Base-by-base conservation (phyloP, 208 protist species). In the Leptomonas pyrrhocoris region DNA sequence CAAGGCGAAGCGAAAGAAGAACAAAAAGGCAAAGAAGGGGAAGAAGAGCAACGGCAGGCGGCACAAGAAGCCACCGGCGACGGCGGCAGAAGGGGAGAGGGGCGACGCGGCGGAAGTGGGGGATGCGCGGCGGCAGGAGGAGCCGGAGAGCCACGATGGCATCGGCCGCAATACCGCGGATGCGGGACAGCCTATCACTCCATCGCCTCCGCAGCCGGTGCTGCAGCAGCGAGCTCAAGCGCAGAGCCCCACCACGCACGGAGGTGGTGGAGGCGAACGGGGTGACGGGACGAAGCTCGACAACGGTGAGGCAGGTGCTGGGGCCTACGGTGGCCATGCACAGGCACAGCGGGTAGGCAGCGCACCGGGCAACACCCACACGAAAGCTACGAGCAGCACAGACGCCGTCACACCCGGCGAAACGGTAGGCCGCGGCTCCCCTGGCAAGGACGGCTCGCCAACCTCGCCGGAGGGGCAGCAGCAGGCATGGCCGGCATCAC, bases 1-100 rank as follows among this genome's bases (percentile, higher is more conserved):
- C 40, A 61, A 53, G 38, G 9, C 55, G 0, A 76, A 65, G 30
- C 64, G 54, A n/a, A 77, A 70, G 60, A 61, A 48, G 19, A 58
- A 19, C 15, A 63, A 48, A 25, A 66, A 66, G 21, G 46, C 48
- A 0, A 63, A 42, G 38, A 42, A 42, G 43, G 60, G 56, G 18
- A 61, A 73, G 66, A 71, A 72, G 50, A 73, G 67, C 11, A 40
- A 43, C 16, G 36, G 50, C 36, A 80, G 68, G 61, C 34, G 49
- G 27, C 61, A 42, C 23, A 27, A 16, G n/a, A 36, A 42, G 38
- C 27, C 34, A n/a, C n/a, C n/a, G 5, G 23, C 19, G 12, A 7
- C 13, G 9, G 36, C 13, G n/a, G 19, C 11, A n/a, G 18, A 12
- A 19, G 23, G 18, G 16, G 40, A 25, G 18, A 53, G n/a, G 2